Percentiles rank a stretch among this genome's conserved stretches.
These are phyloP conservation scores for Mucor sp. DNA, from an alignment of 371 early-diverging fungal genomes.

Conservation along the genomic window DNA sequence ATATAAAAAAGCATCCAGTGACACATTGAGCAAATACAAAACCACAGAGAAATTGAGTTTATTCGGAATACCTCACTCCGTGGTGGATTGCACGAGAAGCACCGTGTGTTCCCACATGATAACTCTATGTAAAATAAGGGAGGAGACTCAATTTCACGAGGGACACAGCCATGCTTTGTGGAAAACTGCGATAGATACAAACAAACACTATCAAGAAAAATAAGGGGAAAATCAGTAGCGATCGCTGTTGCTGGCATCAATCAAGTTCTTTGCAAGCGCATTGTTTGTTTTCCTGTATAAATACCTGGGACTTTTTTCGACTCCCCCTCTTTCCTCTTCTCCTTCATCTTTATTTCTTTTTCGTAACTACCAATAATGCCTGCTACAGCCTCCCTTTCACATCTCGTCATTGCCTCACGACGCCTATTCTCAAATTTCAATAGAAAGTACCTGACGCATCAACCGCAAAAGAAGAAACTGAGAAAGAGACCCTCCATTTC, in stretches of 20 bases:
- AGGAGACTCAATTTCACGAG: slow-evolving; percentile 9
- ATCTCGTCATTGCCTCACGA: slow-evolving; percentile 19
- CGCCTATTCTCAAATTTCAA: slow-evolving; percentile 19
- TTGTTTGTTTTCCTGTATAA: background rate
- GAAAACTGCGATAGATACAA: background rate
- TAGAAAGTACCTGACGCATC: slow-evolving; percentile 9
- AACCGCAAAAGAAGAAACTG: background rate
- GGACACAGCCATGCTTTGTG: slow-evolving; percentile 10
- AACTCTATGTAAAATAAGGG: slow-evolving; percentile 1
- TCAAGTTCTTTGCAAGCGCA: background rate
- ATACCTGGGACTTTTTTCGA: background rate
- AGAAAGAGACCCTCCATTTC: background rate
- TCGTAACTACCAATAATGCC: background rate
- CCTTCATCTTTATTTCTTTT: slow-evolving; percentile 1
- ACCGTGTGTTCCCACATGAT: slow-evolving; percentile 15
- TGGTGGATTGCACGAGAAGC: slow-evolving; percentile 5
- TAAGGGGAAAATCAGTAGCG: background rate
- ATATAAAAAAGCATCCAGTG: background rate
- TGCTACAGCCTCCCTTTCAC: slow-evolving; percentile 6
- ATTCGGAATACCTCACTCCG: slow-evolving; percentile 9
- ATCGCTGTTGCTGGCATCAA: background rate
- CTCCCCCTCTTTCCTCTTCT: slow-evolving; percentile 1
- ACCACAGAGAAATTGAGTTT: background rate
- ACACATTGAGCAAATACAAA: background rate
- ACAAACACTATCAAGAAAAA: background rate